Base-by-base conservation (phyloP, 2,329 filamentous ascomycete genomes). In the Cladosporium sp. region DNA sequence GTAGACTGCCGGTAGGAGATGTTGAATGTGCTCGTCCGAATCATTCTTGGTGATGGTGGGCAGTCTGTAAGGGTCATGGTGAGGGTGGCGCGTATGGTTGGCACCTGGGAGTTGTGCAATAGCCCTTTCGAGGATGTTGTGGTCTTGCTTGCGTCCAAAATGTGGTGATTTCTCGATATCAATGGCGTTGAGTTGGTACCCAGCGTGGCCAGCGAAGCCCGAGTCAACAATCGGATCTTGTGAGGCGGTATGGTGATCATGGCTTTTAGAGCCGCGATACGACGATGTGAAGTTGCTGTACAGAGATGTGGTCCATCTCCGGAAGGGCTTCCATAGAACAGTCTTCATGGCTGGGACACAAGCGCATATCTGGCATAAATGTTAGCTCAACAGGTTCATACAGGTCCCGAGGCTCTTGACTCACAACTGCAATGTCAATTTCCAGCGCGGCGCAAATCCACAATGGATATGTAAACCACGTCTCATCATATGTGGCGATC, bases 381-480 rank as follows among this genome's bases (percentile, higher is more conserved):
- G 41, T 28, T 58, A 28, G 47, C 6, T 8, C 24, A 21, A 15
- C 7, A 11, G 47, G 26, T 28, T 14, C n/a, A 12, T 32, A 26
- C 15, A 26, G 28, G 5, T 4, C 18, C 24, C 12, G 8, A 26
- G 7, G 10, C 30, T 36, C 30, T 14, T 36, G 32, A 77, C 79
- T 72, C 70, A 82, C 79, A 14, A 83, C 77, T n/a, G 79, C 80
- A 4, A 83, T 66, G 66, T 83, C 79, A 15, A 82, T 79, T 68
- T 83, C 81, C 2, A 83, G 77, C 0, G 79, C 77, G 7, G 80
- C 80, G 44, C 76, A 76, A 21, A 83, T 82, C 79, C 80, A 83
- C 0, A 83, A 71, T 4, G 79, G 79, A 71, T 80, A 82, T 5
- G 78, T 74, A 60, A 76, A 80, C 81, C 81, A 83, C 3, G 80